phyloP scores from a whole-genome alignment of 495 filamentous ascomycete genomes.

The Aspergillus cristatus region DNA sequence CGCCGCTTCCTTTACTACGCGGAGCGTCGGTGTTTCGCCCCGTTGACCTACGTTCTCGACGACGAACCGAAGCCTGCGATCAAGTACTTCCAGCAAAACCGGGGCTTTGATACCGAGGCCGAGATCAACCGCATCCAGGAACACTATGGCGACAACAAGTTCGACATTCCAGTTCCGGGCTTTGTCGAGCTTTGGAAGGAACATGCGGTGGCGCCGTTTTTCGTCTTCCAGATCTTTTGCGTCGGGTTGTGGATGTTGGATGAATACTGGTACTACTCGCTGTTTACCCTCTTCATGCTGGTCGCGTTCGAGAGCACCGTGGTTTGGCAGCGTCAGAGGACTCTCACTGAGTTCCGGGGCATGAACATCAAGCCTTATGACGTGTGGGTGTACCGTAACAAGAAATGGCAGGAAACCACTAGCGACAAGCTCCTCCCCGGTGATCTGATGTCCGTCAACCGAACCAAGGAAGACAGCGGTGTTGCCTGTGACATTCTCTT shows the following conservation, averaged over 20 bases:
- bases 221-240: slow-evolving; percentile 98
- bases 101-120: slow-evolving; percentile 57
- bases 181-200: slow-evolving; percentile 97
- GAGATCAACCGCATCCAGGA: slow-evolving; percentile 73
- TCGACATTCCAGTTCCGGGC: slow-evolving; percentile 93
- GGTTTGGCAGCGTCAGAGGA: slow-evolving; percentile 96
- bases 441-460: slow-evolving; percentile 88
- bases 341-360: slow-evolving; percentile 92
- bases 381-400: slow-evolving; percentile 76
- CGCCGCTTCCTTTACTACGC: slow-evolving; percentile 83
- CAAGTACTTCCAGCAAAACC: slow-evolving; percentile 64
- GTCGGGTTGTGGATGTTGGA: slow-evolving; percentile 98
- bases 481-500: slow-evolving; percentile 96
- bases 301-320: slow-evolving; percentile 97
- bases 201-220: slow-evolving; percentile 97
- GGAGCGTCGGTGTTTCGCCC: slow-evolving; percentile 60
- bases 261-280: slow-evolving; percentile 99
- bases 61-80: slow-evolving; percentile 69
- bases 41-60: slow-evolving; percentile 80
- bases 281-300: slow-evolving; percentile 98
- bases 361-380: slow-evolving; percentile 99
- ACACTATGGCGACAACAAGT: slow-evolving; percentile 94
- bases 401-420: slow-evolving; percentile 79
- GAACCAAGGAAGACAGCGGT: slow-evolving; percentile 94
- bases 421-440: slow-evolving; percentile 93